Conservation (phyloP, 2,329 filamentous ascomycete species). For the Didymella pinodella region DNA sequence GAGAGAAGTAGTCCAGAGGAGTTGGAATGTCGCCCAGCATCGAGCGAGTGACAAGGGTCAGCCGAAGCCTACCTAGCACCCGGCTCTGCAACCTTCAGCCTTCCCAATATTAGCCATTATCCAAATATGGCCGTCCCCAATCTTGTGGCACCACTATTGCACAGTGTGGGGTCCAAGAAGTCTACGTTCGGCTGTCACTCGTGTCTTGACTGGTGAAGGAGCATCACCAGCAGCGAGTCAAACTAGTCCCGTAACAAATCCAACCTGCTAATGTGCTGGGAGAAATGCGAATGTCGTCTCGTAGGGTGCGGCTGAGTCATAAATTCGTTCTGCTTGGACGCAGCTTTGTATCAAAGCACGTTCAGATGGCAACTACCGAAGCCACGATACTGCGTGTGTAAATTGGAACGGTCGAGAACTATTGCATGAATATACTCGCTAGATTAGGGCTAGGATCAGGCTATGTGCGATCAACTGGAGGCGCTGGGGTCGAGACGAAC, state of each 20-base stretch:
- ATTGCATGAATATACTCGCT: too few relatives aligned
- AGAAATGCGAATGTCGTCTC: not conserved
- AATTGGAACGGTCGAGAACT: not conserved
- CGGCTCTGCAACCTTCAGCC: conserved; percentile 2
- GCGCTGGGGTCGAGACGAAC: conserved; percentile 5
- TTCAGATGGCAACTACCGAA: not conserved
- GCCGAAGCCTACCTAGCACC: not conserved
- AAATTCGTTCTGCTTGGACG: not conserved
- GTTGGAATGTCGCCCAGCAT: not conserved
- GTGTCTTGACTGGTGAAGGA: not conserved
- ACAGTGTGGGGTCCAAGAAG: not conserved
- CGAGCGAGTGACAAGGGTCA: not conserved
- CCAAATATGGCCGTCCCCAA: not conserved
- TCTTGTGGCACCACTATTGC: conserved; percentile 4
- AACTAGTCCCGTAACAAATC: not conserved
- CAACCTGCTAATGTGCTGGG: not conserved
- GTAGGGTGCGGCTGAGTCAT: not conserved
- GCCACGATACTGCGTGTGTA: not conserved
- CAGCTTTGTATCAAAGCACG: not conserved
- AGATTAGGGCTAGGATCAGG: not conserved
- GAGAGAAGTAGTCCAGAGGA: not conserved
- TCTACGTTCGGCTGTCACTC: not conserved
- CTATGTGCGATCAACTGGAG: not conserved
- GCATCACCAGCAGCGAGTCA: not conserved
- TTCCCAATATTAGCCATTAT: conserved; percentile 7